A percentile compares a stretch with the other conserved stretches of the same genome.
phyloP scores from a whole-genome alignment of 176 grass and related monocot genomes.

The Eragrostis nindensis region DNA sequence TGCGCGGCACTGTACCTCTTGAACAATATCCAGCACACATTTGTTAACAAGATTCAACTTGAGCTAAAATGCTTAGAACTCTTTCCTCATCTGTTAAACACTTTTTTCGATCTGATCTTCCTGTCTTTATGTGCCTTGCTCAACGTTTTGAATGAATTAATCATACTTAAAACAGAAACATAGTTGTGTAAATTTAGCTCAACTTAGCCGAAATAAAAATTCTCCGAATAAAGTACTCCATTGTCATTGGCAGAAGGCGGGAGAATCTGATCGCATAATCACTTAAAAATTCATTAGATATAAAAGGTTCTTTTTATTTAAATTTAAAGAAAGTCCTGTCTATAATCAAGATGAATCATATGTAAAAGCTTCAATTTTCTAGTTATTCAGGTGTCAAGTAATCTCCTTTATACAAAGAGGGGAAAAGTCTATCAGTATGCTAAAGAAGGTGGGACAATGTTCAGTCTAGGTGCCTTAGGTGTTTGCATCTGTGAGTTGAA shows the following conservation, averaged over 20 bases:
- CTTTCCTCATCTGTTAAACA: neutral
- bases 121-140: neutral
- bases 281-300: too few relatives aligned
- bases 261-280: too few relatives aligned
- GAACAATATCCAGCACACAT: too few relatives aligned
- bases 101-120: neutral
- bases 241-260: neutral
- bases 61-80: neutral
- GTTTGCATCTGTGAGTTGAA: neutral
- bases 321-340: too few relatives aligned
- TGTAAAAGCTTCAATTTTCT: too few relatives aligned
- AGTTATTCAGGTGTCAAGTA: too few relatives aligned
- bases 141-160: neutral
- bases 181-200: neutral
- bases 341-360: too few relatives aligned
- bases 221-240: neutral
- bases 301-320: too few relatives aligned
- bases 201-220: neutral
- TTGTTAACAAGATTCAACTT: neutral
- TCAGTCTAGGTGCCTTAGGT: neutral
- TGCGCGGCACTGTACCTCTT: too few relatives aligned
- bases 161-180: neutral
- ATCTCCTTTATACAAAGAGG: too few relatives aligned
- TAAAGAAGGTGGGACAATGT: too few relatives aligned
- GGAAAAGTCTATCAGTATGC: too few relatives aligned